Evolutionary conservation across 108 stramenopile genomes (phyloP).

Genomic region (Discostella stelligeroides): DNA sequence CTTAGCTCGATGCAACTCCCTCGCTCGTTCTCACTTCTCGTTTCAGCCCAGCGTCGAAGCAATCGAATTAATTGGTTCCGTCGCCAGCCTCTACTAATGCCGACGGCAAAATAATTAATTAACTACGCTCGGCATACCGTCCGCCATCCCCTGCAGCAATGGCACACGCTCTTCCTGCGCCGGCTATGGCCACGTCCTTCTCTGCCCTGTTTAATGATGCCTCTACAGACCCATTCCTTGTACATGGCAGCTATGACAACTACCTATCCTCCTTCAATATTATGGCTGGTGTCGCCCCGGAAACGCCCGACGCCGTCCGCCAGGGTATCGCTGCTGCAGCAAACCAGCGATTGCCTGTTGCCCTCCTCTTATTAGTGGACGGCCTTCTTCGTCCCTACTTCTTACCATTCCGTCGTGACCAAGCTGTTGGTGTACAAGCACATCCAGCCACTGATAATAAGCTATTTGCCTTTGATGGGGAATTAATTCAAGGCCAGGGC

Average conservation of each 20-base stretch:
- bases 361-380: background rate
- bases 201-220: background rate
- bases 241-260: background rate
- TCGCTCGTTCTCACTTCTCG: too few species aligned
- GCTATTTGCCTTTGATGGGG: constrained; percentile 8
- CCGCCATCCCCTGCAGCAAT: background rate
- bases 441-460: constrained; percentile 13
- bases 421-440: constrained; percentile 9
- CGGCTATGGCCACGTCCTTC: background rate
- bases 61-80: too few species aligned
- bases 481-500: constrained; percentile 2
- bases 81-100: too few species aligned
- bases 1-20: too few species aligned
- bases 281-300: background rate
- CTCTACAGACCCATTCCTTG: background rate
- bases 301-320: background rate
- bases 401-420: constrained; percentile 30
- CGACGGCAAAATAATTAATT: too few species aligned
- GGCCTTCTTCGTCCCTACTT: background rate
- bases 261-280: background rate
- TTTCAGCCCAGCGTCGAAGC: too few species aligned
- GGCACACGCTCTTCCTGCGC: background rate
- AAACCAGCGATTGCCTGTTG: background rate
- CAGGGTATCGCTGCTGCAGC: background rate
- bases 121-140: too few species aligned